Conservation (phyloP, 768 basidiomycete genomes). For the Tephrocybe rancida region DNA sequence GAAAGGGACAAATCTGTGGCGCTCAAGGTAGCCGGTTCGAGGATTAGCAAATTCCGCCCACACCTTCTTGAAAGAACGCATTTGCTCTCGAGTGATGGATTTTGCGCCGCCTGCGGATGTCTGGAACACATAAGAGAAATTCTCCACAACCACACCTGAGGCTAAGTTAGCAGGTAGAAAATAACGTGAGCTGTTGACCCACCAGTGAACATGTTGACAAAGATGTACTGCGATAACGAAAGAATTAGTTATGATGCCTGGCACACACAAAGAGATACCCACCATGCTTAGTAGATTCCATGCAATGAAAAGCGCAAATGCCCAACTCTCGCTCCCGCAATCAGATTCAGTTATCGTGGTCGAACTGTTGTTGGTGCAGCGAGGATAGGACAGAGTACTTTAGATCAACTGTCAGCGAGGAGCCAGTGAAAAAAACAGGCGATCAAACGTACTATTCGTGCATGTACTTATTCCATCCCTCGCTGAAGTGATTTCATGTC, state of each 20-base stretch:
- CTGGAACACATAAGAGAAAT: constrained; percentile 95
- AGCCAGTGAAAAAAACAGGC: background rate
- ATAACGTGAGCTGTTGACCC: constrained; percentile 11
- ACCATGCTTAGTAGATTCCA: constrained; percentile 98
- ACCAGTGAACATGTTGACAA: constrained; percentile 96
- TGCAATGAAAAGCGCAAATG: constrained; percentile 85
- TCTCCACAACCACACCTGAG: constrained; percentile 88
- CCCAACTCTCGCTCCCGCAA: constrained; percentile 85
- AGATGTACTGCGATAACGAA: constrained; percentile 89
- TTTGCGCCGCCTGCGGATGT: constrained; percentile 79
- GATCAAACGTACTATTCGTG: constrained; percentile 80
- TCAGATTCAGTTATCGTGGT: constrained; percentile 63
- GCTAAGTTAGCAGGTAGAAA: background rate
- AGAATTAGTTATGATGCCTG: too few species aligned
- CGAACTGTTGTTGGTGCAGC: constrained; percentile 68
- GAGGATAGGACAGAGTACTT: constrained; percentile 77
- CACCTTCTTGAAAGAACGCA: constrained; percentile 92
- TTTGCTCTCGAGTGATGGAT: constrained; percentile 85
- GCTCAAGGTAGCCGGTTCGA: constrained; percentile 78
- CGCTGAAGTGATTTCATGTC: constrained; percentile 50
- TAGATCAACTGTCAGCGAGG: constrained; percentile 8
- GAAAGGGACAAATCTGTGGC: constrained; percentile 72
- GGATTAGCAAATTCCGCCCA: constrained; percentile 87
- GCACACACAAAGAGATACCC: constrained; percentile 16
- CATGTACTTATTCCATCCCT: constrained; percentile 98